phyloP scores from a whole-genome alignment of 208 protist species.

The Strigomonas culicis region DNA sequence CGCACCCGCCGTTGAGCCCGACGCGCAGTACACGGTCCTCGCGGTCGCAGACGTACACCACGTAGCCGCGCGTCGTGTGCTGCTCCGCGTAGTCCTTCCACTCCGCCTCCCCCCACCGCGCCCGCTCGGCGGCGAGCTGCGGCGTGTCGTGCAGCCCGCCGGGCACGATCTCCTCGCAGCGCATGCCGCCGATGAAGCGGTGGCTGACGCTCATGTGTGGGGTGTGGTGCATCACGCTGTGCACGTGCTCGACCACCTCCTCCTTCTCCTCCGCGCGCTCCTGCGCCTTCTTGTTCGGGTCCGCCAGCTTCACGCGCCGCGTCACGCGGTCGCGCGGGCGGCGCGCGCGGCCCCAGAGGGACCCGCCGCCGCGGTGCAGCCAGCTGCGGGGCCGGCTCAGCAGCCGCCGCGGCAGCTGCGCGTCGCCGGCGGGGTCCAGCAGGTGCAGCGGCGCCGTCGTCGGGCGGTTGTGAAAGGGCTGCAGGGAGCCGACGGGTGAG shows the following conservation, averaged over 20 bases:
- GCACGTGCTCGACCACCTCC: not conserved
- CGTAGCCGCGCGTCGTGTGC: conserved; percentile 11
- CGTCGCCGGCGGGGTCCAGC: conserved; percentile 45
- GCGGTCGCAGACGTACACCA: conserved; percentile 37
- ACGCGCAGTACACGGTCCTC: conserved; percentile 48
- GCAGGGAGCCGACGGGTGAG: conserved; percentile 43
- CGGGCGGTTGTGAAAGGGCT: conserved; percentile 26
- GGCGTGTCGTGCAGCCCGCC: not conserved
- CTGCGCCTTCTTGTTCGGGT: conserved; percentile 23
- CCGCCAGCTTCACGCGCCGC: conserved; percentile 13
- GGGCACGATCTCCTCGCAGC: conserved; percentile 27
- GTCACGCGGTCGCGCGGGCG: conserved; percentile 11
- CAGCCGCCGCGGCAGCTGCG: conserved; percentile 43
- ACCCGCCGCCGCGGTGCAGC: conserved; percentile 41
- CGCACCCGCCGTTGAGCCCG: conserved; percentile 62
- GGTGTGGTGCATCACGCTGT: conserved; percentile 15
- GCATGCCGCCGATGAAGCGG: conserved; percentile 27
- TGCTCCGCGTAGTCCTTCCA: not conserved
- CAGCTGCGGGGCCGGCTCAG: conserved; percentile 24
- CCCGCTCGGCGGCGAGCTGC: not conserved
- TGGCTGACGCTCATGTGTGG: conserved; percentile 41
- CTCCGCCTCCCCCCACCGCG: not conserved
- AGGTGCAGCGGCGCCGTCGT: conserved; percentile 22
- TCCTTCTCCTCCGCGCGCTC: conserved; percentile 11
- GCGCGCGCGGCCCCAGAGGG: conserved; percentile 30